These are phyloP conservation scores for Beta lomatogona DNA, from an alignment of 179 eudicot species.

Conservation along the genomic window DNA sequence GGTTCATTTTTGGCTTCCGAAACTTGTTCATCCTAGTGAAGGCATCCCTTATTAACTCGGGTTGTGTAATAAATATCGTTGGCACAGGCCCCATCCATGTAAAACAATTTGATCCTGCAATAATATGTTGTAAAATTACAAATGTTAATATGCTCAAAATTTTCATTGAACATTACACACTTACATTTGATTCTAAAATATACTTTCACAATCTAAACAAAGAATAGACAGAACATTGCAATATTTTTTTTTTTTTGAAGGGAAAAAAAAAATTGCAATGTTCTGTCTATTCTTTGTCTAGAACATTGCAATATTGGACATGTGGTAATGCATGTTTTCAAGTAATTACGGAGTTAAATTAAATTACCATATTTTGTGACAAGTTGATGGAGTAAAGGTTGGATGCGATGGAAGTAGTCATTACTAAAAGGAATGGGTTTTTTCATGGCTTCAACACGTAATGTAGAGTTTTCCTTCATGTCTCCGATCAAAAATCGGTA, in stretches of 20 bases:
- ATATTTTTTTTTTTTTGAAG: too few species aligned
- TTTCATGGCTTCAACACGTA: not conserved
- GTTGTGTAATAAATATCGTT: conserved; percentile 14
- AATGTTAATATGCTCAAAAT: too few species aligned
- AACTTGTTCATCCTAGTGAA: conserved; percentile 20
- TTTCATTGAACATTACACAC: too few species aligned
- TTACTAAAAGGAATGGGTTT: conserved; percentile 24
- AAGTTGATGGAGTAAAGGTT: conserved; percentile 27
- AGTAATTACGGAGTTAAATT: too few species aligned
- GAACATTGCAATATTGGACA: too few species aligned
- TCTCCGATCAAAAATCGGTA: conserved; percentile 28
- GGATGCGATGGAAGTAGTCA: conserved; percentile 18
- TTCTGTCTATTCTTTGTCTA: too few species aligned
- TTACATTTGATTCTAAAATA: too few species aligned
- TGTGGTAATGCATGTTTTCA: too few species aligned
- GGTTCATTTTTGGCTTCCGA: conserved; percentile 22
- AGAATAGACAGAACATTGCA: too few species aligned
- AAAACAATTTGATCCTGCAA: conserved; percentile 13
- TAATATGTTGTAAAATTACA: too few species aligned
- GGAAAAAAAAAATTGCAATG: too few species aligned
- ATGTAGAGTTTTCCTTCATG: conserved; percentile 9
- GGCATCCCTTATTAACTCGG: conserved; percentile 23
- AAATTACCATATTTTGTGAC: conserved; percentile 16
- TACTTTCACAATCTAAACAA: too few species aligned
- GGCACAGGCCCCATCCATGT: conserved; percentile 30